Evolutionary conservation across 2,329 filamentous ascomycete species (phyloP).

Genomic region (Claviceps sp.): DNA sequence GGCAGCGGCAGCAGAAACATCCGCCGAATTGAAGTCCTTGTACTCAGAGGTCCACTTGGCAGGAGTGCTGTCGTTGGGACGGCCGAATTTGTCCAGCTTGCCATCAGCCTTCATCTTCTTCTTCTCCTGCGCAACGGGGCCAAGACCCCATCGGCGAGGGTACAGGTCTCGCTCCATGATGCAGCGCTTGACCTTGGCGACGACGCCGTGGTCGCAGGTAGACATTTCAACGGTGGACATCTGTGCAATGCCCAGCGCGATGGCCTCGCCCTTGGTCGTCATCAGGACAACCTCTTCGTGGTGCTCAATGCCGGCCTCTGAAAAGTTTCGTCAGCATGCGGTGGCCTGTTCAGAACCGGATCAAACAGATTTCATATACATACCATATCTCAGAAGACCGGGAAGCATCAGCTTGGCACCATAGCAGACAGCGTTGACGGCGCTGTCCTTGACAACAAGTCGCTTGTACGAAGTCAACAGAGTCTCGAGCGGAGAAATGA

Average conservation of each 20-base stretch:
- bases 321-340: slow-evolving; percentile 9
- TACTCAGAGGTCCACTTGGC: slow-evolving; percentile 87
- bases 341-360: too few relatives aligned
- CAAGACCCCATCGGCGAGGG: slow-evolving; percentile 90
- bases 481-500: slow-evolving; percentile 87
- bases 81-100: slow-evolving; percentile 96
- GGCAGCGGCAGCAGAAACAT: slow-evolving; percentile 29
- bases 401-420: slow-evolving; percentile 99
- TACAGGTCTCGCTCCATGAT: slow-evolving; percentile 99
- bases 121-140: slow-evolving; percentile 87
- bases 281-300: slow-evolving; percentile 96
- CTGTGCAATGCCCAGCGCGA: slow-evolving; percentile 88
- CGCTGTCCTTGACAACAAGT: slow-evolving; percentile 77
- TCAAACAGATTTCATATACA: slow-evolving; percentile 15
- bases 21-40: slow-evolving; percentile 66
- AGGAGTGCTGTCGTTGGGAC: slow-evolving; percentile 82
- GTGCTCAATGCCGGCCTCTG: slow-evolving; percentile 80
- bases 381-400: slow-evolving; percentile 81
- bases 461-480: slow-evolving; percentile 90
- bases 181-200: slow-evolving; percentile 97
- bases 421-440: slow-evolving; percentile 93
- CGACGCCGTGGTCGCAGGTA: slow-evolving; percentile 92
- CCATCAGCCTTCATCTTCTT: slow-evolving; percentile 99
- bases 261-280: slow-evolving; percentile 98
- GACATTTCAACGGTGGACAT: slow-evolving; percentile 98